Base-by-base conservation (phyloP, 176 grass and related monocot species). In the Coix lacrymajobi region DNA sequence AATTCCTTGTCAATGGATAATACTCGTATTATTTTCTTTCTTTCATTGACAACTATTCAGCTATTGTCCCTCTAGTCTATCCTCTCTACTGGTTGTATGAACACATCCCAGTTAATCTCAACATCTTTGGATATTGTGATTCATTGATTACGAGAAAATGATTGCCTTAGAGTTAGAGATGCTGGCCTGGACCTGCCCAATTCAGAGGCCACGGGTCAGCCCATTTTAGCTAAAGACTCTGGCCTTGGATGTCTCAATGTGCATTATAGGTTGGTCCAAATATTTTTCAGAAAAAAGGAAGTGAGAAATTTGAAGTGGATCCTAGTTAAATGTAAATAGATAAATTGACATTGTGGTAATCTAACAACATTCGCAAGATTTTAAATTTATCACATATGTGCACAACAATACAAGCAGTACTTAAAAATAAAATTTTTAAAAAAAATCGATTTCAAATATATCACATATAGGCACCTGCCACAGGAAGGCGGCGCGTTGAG, bases 81-180 rank as follows among this genome's bases (percentile, higher is more conserved):
- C n/a, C 14, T 83, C 62, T 64, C 22, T 19, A 62, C 45, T 49
- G 44, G 37, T 54, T 33, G 19, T 67, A 28, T 73, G 68, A 57
- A 66, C 34, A 38, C 68, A 49, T 34, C 14, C 8, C 37, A 51
- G 56, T 64, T 63, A 73, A 16, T 66, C 43, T 88, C 5, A 57
- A 45, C 58, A 57, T 64, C 30, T 82, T 29, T 80, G 17, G 38
- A 78, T 91, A 39, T 38, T 45, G 36, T 67, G 31, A 39, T 71
- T 83, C n/a, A 62, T 61, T 71, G 62, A 16, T 83, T 65, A 43
- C 33, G 41, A 39, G 75, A 74, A 43, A 64, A 73, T 58, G 54
- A 25, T 58, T 58, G 22, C 54, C 54, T 58, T 58, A 58, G n/a
- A 58, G n/a, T 58, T 58, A 58, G n/a, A 58, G n/a, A 24, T 25